phyloP scores from a whole-genome alignment of 148 eudicot species.

The Cornus suecica region DNA sequence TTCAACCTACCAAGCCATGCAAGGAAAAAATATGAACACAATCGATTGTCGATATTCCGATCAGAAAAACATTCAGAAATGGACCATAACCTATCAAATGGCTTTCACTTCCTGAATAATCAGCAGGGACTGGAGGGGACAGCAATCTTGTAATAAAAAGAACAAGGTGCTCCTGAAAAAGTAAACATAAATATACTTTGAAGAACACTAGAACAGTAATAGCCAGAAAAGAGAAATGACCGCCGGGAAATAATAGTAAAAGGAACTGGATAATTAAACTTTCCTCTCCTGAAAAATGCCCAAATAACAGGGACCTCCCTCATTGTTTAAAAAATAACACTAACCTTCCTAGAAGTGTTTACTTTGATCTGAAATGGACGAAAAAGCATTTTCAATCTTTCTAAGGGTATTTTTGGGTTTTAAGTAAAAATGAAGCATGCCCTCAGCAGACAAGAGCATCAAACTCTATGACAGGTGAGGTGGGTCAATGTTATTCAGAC shows the following conservation, averaged over 20 bases:
- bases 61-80: conserved; percentile 70
- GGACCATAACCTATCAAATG: conserved; percentile 71
- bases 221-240: neutral
- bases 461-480: too few species aligned
- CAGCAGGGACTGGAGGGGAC: conserved; percentile 68
- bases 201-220: neutral
- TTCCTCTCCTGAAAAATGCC: too few species aligned
- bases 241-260: neutral
- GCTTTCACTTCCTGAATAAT: conserved; percentile 69
- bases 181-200: conserved; percentile 12
- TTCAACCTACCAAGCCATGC: conserved; percentile 75
- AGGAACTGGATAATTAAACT: too few species aligned
- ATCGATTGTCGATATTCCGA: conserved; percentile 79
- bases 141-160: conserved; percentile 66
- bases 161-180: conserved; percentile 73
- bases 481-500: too few species aligned
- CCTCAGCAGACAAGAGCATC: too few species aligned
- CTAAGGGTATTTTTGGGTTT: too few species aligned
- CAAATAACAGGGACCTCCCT: too few species aligned
- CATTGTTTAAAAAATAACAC: too few species aligned
- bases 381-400: too few species aligned
- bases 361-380: too few species aligned
- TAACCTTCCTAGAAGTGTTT: too few species aligned
- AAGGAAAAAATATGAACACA: conserved; percentile 83
- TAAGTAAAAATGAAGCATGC: too few species aligned